Evolutionary conservation across 768 basidiomycete species (phyloP).

Genomic region (Sistotremastrum suecicum): DNA sequence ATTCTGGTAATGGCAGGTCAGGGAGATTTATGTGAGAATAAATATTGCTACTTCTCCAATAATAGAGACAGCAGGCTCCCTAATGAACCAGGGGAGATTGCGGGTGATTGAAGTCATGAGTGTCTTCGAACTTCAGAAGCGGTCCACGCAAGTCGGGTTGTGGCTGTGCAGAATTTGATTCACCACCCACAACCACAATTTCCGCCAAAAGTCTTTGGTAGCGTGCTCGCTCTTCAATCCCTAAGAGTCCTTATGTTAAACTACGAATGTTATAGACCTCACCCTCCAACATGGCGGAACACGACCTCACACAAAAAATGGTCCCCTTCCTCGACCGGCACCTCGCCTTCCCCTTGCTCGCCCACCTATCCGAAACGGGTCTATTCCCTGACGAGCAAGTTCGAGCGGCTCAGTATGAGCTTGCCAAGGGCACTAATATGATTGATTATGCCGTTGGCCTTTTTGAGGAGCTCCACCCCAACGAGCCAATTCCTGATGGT

Average conservation of each 20-base stretch:
- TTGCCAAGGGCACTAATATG: constrained; percentile 97
- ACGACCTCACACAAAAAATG: constrained; percentile 83
- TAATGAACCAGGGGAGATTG: constrained; percentile 76
- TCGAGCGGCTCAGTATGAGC: constrained; percentile 87
- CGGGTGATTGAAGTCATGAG: constrained; percentile 64
- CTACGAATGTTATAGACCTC: too few relatives aligned
- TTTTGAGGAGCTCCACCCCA: constrained; percentile 66
- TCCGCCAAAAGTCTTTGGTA: too few relatives aligned
- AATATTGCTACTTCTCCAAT: constrained; percentile 54
- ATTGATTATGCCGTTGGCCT: constrained; percentile 81
- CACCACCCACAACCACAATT: too few relatives aligned
- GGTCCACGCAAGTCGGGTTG: too few relatives aligned
- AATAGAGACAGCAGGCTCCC: constrained; percentile 66
- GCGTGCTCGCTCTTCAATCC: too few relatives aligned
- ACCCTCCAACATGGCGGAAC: constrained; percentile 53
- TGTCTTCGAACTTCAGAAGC: too few relatives aligned
- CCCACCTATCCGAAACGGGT: constrained; percentile 65
- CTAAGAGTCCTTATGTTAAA: too few relatives aligned
- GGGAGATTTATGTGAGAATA: neutral
- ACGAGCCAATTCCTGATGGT: constrained; percentile 58
- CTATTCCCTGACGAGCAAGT: constrained; percentile 72
- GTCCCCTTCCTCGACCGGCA: constrained; percentile 92
- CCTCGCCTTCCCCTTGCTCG: constrained; percentile 83
- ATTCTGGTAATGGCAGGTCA: constrained; percentile 32
- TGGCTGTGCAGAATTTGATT: too few relatives aligned